A percentile compares a stretch with the other conserved stretches of the same genome.
phyloP scores from a whole-genome alignment of 2,329 filamentous ascomycete species.

The Claviceps quebecensis region DNA sequence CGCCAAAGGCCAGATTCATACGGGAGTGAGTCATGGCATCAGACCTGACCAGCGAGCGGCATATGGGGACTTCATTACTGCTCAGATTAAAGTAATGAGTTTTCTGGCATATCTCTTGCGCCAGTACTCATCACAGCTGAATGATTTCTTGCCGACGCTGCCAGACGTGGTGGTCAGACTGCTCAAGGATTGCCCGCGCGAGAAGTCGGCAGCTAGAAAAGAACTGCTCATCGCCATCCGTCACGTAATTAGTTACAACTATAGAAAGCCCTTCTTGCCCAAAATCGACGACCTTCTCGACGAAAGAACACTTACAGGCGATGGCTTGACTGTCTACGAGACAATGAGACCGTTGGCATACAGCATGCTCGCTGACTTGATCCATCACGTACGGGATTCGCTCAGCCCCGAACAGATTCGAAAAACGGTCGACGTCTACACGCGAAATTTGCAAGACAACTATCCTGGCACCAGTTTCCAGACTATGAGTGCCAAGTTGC shows the following conservation, averaged over 20 bases:
- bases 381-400: constrained; percentile 90
- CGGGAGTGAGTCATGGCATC: constrained; percentile 84
- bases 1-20: constrained; percentile 68
- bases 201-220: constrained; percentile 87
- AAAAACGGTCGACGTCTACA: constrained; percentile 93
- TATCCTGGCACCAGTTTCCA: constrained; percentile 98
- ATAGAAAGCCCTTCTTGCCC: constrained; percentile 81
- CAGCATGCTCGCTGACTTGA: constrained; percentile 95
- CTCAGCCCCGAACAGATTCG: constrained; percentile 82
- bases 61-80: constrained; percentile 95
- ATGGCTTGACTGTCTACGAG: constrained; percentile 92
- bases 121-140: constrained; percentile 73
- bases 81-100: constrained; percentile 98
- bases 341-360: constrained; percentile 92
- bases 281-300: constrained; percentile 94
- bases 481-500: constrained; percentile 95
- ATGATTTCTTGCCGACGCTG: constrained; percentile 73
- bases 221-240: constrained; percentile 91
- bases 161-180: constrained; percentile 84
- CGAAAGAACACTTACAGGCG: constrained; percentile 84
- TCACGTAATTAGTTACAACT: constrained; percentile 99
- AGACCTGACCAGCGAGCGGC: constrained; percentile 63
- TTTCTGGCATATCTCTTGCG: constrained; percentile 87
- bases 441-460: constrained; percentile 85
- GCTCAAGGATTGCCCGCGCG: constrained; percentile 83